These are phyloP conservation scores for Penicillium sp. DNA, from an alignment of 2,329 filamentous ascomycete genomes.

Conservation along the genomic window DNA sequence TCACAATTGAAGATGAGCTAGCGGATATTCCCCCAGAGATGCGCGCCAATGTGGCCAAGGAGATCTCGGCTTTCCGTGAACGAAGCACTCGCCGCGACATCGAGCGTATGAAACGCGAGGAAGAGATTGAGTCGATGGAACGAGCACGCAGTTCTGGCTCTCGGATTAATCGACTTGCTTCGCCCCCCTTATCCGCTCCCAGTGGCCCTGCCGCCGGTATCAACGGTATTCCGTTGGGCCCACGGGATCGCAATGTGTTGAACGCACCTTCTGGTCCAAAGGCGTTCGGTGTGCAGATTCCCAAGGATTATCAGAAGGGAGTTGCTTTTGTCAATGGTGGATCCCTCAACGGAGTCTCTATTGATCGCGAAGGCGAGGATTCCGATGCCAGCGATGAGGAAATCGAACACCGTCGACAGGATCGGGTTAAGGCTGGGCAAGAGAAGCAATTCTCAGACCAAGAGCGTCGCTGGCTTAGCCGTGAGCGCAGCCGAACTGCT, in stretches of 20 bases:
- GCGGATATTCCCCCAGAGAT: constrained; percentile 95
- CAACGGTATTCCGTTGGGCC: constrained; percentile 76
- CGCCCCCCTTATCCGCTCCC: constrained; percentile 65
- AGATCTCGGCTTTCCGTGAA: constrained; percentile 93
- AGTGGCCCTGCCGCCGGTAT: constrained; percentile 62
- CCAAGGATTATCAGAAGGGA: constrained; percentile 72
- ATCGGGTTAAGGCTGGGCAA: constrained; percentile 70
- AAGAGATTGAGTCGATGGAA: constrained; percentile 87
- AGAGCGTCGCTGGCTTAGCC: constrained; percentile 85
- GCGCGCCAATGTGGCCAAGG: constrained; percentile 89
- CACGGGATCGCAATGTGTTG: constrained; percentile 64
- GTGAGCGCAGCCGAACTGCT: constrained; percentile 78
- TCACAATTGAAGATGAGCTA: constrained; percentile 86
- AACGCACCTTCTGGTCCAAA: constrained; percentile 75
- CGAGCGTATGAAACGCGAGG: constrained; percentile 82
- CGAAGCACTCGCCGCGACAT: constrained; percentile 84
- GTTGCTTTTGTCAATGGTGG: constrained; percentile 81
- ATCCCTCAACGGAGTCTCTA: constrained; percentile 59
- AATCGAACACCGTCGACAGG: constrained; percentile 68
- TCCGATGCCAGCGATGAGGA: constrained; percentile 86
- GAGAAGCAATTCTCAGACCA: constrained; percentile 82
- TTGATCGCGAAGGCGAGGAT: constrained; percentile 76
- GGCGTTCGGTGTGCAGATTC: constrained; percentile 61
- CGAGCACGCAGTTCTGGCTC: constrained; percentile 67
- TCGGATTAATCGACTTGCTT: constrained; percentile 67